A percentile compares a stretch with the other conserved stretches of the same genome.
phyloP scores from a whole-genome alignment of 495 filamentous ascomycete genomes.

The Penicillium silybi region DNA sequence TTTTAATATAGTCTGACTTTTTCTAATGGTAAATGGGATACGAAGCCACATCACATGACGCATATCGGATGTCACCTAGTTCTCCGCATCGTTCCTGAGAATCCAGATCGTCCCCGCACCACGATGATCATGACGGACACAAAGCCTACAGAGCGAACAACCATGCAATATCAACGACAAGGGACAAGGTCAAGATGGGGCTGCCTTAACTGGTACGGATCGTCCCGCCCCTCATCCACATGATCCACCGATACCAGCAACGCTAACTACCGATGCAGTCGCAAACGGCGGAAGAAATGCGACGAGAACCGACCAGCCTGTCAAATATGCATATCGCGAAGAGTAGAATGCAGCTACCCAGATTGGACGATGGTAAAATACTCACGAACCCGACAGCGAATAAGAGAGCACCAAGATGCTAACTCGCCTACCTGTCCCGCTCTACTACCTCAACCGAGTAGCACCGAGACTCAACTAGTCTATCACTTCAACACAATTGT shows the following conservation, averaged over 20 bases:
- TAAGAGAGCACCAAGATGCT: not conserved
- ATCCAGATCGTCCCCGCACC: not conserved
- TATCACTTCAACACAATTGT: conserved; percentile 8
- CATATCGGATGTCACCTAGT: not conserved
- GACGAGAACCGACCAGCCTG: conserved; percentile 8
- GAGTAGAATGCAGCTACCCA: conserved; percentile 5
- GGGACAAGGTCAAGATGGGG: conserved; percentile 13
- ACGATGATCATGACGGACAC: not conserved
- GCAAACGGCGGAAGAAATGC: conserved; percentile 10
- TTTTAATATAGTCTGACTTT: too few relatives aligned
- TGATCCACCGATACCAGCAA: not conserved
- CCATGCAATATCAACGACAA: not conserved
- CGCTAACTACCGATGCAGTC: conserved; percentile 6
- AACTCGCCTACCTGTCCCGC: not conserved
- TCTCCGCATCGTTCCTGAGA: not conserved
- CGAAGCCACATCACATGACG: not conserved
- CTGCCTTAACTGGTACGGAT: conserved; percentile 6
- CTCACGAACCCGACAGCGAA: conserved; percentile 2
- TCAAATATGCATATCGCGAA: not conserved
- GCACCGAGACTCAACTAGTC: conserved; percentile 1
- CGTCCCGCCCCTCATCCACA: not conserved
- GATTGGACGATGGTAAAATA: conserved; percentile 9
- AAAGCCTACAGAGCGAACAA: not conserved
- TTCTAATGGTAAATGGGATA: too few relatives aligned
- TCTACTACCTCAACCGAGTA: conserved; percentile 4